Base-by-base conservation (phyloP, 495 filamentous ascomycete species). In the Saxophila tyrrhenica region DNA sequence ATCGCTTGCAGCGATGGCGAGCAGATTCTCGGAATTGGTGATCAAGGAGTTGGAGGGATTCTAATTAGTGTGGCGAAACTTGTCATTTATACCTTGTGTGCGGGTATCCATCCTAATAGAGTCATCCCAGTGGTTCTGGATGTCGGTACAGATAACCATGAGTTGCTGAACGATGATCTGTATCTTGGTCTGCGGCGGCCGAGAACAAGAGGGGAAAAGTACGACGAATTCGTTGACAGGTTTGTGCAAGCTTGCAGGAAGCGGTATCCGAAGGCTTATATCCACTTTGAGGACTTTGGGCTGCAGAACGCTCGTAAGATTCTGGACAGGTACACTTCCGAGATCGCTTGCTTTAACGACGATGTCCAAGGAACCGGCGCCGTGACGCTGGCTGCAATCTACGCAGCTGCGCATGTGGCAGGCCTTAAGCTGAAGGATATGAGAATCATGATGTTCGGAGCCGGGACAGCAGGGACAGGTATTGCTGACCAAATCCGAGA, bases 321-420 rank as follows among this genome's bases (percentile, higher is more conserved):
- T 3, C 72, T 95, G 8, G 85, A 94, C 52, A 80, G 77, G 32
- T 94, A 87, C 59, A 73, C 80, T 3, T 71, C 80, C 0, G 55
- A 83, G 20, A 80, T 94, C 5, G 73, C 89, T 0, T 94, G 88
- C 65, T 92, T 95, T 74, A 95, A 94, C 56, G 89, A 94, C 50
- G 89, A 95, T 67, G 82, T 95, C 0, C 89, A 95, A 65, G 89
- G 89, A 1, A 95, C 89, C 0, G 89, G 89, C 0, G 87, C 84
- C 35, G 87, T 95, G 1, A 94, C 89, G 0, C 71, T 94, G 2
- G 89, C 88, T 0, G 88, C 83, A 0, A 82, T 95, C 55, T 78
- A 86, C 67, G 78, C 86, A 0, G 87, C 75, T 1, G 68, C 88
- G 13, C 76, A 87, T 50, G 79, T 94, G 17, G 79, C 76, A 50